Conservation (phyloP, 2,329 filamentous ascomycete species). For the Nemania diffusa region DNA sequence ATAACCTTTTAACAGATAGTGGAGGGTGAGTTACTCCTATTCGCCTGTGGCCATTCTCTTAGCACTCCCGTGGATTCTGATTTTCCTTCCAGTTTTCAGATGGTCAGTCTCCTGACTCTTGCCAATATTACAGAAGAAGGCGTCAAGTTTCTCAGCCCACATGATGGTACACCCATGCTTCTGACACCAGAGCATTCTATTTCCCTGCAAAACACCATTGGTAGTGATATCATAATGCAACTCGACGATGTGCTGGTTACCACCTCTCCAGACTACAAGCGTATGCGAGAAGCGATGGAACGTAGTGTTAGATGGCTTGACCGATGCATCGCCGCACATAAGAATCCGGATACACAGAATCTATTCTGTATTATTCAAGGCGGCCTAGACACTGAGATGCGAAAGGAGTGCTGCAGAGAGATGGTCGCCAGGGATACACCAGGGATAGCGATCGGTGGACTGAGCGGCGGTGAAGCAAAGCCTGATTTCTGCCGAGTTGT, state of each 20-base stretch:
- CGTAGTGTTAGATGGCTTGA: constrained; percentile 96
- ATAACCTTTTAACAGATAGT: constrained; percentile 90
- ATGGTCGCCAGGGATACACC: constrained; percentile 94
- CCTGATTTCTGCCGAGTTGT: constrained; percentile 92
- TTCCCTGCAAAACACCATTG: constrained; percentile 93
- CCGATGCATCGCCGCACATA: constrained; percentile 90
- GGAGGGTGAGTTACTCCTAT: constrained; percentile 65
- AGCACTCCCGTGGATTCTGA: constrained; percentile 18
- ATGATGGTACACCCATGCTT: constrained; percentile 95
- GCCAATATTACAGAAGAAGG: constrained; percentile 96
- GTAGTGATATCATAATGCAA: constrained; percentile 99
- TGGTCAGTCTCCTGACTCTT: constrained; percentile 95
- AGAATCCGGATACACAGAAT: constrained; percentile 84
- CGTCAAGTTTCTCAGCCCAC: constrained; percentile 93
- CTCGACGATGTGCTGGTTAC: constrained; percentile 98
- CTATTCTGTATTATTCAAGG: constrained; percentile 99
- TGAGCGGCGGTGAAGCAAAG: constrained; percentile 96
- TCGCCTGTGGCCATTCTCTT: constrained; percentile 45
- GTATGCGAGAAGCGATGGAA: constrained; percentile 95
- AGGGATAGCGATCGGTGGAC: constrained; percentile 93
- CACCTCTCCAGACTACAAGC: constrained; percentile 85
- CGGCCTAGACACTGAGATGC: constrained; percentile 87
- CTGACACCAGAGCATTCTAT: constrained; percentile 98
- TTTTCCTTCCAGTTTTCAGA: constrained; percentile 80
- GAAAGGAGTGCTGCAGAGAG: constrained; percentile 81